Percentiles rank a stretch among this genome's conserved stretches.
phyloP scores from a whole-genome alignment of 257 asterid genomes.

The Paulownia fortunei region DNA sequence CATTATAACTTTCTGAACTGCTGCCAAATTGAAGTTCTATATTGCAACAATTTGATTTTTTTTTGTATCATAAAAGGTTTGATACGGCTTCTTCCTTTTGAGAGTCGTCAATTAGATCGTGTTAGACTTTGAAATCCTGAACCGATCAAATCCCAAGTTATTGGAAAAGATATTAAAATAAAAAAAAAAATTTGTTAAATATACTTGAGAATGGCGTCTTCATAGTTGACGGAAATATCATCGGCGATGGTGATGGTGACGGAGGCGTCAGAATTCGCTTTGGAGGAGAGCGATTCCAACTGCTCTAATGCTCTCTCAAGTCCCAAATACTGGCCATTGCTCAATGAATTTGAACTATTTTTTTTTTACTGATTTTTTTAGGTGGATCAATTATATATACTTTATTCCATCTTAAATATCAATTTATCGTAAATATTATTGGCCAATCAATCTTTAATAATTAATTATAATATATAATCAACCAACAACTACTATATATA shows the following conservation, averaged over 20 bases:
- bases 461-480: background rate
- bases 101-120: background rate
- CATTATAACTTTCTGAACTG: background rate
- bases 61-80: no score
- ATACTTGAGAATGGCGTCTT: constrained; percentile 77
- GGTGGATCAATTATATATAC: background rate
- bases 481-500: background rate
- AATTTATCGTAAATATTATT: background rate
- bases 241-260: constrained; percentile 77
- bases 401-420: no score
- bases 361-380: background rate
- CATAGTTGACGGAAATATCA: constrained; percentile 60
- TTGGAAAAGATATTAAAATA: no score
- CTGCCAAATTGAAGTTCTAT: background rate
- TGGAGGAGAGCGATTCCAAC: no score
- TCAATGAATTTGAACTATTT: constrained; percentile 15
- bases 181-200: background rate
- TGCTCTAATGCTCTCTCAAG: constrained; percentile 54
- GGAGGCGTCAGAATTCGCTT: constrained; percentile 58
- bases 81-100: background rate
- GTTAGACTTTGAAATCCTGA: no score
- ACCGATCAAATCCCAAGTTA: no score
- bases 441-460: background rate
- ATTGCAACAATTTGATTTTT: constrained; percentile 12
- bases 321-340: constrained; percentile 58